Conservation (phyloP, 129 eudicot species). For the Logfia minima region DNA sequence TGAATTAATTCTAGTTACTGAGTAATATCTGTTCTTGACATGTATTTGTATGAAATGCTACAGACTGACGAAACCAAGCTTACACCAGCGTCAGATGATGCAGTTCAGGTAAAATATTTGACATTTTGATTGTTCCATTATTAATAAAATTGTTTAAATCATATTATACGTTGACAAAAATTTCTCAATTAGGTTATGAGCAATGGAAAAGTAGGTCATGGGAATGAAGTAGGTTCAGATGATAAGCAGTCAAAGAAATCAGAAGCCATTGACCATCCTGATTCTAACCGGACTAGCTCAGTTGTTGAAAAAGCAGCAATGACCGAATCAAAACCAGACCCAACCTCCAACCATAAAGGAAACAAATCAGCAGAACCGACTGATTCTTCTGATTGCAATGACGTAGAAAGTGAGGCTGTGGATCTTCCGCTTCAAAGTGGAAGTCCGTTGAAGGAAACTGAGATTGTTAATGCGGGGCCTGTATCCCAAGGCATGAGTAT, state of each 20-base stretch:
- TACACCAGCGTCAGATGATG: conserved; percentile 28
- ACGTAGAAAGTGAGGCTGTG: conserved; percentile 26
- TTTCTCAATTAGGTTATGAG: conserved; percentile 30
- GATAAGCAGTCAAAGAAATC: conserved; percentile 33
- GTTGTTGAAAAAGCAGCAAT: conserved; percentile 32
- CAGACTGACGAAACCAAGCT: conserved; percentile 42
- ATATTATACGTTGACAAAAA: conserved; percentile 9
- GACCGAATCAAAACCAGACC: conserved; percentile 22
- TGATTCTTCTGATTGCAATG: conserved; percentile 8
- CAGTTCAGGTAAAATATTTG: conserved; percentile 34
- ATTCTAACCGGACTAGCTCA: neutral
- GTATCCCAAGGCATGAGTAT: conserved; percentile 6
- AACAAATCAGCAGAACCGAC: neutral
- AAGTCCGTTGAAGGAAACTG: neutral
- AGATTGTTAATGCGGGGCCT: neutral
- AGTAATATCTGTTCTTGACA: conserved; percentile 1
- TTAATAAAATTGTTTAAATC: neutral
- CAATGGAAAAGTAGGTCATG: conserved; percentile 37
- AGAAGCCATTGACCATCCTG: conserved; percentile 21
- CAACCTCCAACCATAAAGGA: neutral
- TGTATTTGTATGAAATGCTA: conserved; percentile 11
- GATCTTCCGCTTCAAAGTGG: neutral
- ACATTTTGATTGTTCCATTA: neutral
- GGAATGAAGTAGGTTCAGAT: conserved; percentile 29
- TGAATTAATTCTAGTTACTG: neutral